These are phyloP conservation scores for Baudoinia panamericana DNA, from an alignment of 495 filamentous ascomycete species.

Conservation along the genomic window DNA sequence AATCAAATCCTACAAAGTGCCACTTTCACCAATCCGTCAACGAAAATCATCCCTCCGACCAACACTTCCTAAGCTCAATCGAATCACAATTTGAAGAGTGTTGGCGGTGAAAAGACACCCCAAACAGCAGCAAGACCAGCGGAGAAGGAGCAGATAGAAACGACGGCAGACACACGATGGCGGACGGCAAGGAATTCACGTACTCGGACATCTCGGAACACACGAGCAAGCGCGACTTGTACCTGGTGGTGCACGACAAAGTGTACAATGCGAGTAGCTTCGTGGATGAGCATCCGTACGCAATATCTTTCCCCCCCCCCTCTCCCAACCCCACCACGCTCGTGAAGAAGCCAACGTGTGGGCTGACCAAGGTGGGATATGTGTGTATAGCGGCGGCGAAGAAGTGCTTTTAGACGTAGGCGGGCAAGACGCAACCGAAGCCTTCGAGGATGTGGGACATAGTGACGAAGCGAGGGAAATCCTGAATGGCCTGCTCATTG, in stretches of 20 bases:
- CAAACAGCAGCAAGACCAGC: too few species aligned
- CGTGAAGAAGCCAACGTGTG: background rate
- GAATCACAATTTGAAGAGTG: too few species aligned
- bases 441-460: constrained; percentile 99
- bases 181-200: constrained; percentile 53
- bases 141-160: too few species aligned
- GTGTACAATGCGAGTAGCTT: constrained; percentile 83
- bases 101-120: too few species aligned
- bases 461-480: constrained; percentile 97
- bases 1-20: too few species aligned
- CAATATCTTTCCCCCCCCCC: too few species aligned
- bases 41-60: too few species aligned
- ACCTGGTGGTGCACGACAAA: constrained; percentile 86
- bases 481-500: constrained; percentile 65
- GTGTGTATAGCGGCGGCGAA: constrained; percentile 67
- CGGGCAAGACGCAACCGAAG: constrained; percentile 93
- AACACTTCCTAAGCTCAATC: too few species aligned
- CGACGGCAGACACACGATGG: constrained; percentile 6
- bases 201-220: constrained; percentile 76
- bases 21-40: too few species aligned
- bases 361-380: background rate
- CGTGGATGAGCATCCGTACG: constrained; percentile 98
- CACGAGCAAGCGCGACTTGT: constrained; percentile 92
- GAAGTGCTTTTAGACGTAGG: constrained; percentile 94
- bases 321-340: background rate